phyloP scores from a whole-genome alignment of 1,284 basidiomycete species.

The Agroathelia rolfsii region DNA sequence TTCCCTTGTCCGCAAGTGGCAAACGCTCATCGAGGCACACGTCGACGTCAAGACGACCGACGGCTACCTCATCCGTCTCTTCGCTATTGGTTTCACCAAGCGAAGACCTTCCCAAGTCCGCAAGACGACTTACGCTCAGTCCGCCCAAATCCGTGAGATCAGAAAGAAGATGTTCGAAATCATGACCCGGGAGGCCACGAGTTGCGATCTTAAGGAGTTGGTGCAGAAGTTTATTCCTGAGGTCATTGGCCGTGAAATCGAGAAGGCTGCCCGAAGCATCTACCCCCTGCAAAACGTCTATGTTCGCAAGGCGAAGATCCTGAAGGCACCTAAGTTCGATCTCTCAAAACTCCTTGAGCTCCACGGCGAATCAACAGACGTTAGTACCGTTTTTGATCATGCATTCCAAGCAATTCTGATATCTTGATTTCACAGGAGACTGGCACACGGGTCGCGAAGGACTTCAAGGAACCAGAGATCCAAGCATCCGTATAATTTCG shows the following conservation, averaged over 20 bases:
- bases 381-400: slow-evolving; percentile 32
- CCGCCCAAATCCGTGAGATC: slow-evolving; percentile 93
- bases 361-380: slow-evolving; percentile 89
- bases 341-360: slow-evolving; percentile 91
- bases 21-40: slow-evolving; percentile 96
- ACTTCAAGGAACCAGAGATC: slow-evolving; percentile 90
- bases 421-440: slow-evolving; percentile 53
- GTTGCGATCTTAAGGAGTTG: slow-evolving; percentile 95
- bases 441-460: slow-evolving; percentile 78
- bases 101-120: slow-evolving; percentile 93
- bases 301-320: slow-evolving; percentile 95
- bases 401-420: slow-evolving; percentile 11
- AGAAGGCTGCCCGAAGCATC: slow-evolving; percentile 94
- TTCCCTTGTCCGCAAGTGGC: slow-evolving; percentile 99
- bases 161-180: slow-evolving; percentile 99
- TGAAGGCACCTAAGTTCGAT: slow-evolving; percentile 97
- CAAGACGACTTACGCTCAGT: slow-evolving; percentile 98
- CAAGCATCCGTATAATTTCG: slow-evolving; percentile 78
- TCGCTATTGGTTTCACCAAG: slow-evolving; percentile 99
- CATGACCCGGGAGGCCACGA: slow-evolving; percentile 93
- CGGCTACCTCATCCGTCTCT: slow-evolving; percentile 98
- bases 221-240: slow-evolving; percentile 99
- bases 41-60: slow-evolving; percentile 99
- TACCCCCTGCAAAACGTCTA: slow-evolving; percentile 99
- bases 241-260: slow-evolving; percentile 98